Conservation (phyloP, 2,329 filamentous ascomycete species). For the Pseudovirgaria hyperparasitica region DNA sequence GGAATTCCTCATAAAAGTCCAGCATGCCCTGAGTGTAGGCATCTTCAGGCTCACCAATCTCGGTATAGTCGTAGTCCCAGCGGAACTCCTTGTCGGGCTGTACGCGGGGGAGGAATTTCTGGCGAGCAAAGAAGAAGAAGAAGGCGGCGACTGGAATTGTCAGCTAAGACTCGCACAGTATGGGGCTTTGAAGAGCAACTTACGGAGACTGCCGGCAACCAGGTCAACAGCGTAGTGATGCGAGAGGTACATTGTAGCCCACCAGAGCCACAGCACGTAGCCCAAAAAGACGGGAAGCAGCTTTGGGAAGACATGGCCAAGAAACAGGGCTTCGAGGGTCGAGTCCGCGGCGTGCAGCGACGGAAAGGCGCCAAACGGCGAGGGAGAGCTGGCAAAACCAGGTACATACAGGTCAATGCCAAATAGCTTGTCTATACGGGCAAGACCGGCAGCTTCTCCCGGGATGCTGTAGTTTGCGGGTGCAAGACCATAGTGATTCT, state of each 20-base stretch:
- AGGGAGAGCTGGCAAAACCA: constrained; percentile 75
- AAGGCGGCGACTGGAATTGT: constrained; percentile 44
- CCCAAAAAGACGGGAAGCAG: constrained; percentile 66
- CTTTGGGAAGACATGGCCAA: constrained; percentile 82
- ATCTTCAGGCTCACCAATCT: constrained; percentile 55
- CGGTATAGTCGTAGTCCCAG: constrained; percentile 93
- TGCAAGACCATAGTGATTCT: constrained; percentile 80
- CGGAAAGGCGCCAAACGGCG: constrained; percentile 92
- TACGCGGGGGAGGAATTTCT: constrained; percentile 67
- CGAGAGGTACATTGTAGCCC: constrained; percentile 95
- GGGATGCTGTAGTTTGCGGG: constrained; percentile 87
- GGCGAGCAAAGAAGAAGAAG: constrained; percentile 71
- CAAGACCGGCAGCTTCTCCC: constrained; percentile 79
- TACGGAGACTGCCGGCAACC: constrained; percentile 63
- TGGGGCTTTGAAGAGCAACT: constrained; percentile 7
- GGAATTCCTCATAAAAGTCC: constrained; percentile 41
- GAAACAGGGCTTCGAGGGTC: constrained; percentile 80
- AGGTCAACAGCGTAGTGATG: constrained; percentile 95
- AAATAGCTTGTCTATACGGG: constrained; percentile 78
- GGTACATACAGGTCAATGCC: constrained; percentile 89
- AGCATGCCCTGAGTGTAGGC: constrained; percentile 43
- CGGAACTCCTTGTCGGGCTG: constrained; percentile 77
- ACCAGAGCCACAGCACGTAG: constrained; percentile 92
- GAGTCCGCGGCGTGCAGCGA: constrained; percentile 85
- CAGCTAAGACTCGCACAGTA: constrained; percentile 9